Evolutionary conservation across 495 filamentous ascomycete species (phyloP).

Genomic region (Clohesyomyces aquaticus): DNA sequence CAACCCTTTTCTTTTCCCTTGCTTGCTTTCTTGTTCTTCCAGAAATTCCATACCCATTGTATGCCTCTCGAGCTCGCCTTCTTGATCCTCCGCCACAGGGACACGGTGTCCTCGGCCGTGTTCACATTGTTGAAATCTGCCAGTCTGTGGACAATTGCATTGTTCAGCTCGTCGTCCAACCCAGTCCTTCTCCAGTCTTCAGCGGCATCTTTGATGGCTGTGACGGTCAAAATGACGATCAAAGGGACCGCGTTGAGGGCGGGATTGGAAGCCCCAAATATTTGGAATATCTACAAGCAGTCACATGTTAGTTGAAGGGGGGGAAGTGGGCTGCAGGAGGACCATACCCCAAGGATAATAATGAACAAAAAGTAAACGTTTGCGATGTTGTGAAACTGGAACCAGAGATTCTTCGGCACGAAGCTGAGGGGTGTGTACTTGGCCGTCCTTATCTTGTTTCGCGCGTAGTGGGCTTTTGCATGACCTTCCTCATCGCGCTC

Average conservation of each 20-base stretch:
- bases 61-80: constrained; percentile 78
- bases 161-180: constrained; percentile 93
- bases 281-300: constrained; percentile 80
- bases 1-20: constrained; percentile 48
- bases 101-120: constrained; percentile 81
- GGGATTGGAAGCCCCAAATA: constrained; percentile 91
- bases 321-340: constrained; percentile 13
- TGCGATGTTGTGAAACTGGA: constrained; percentile 98
- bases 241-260: constrained; percentile 88
- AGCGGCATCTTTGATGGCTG: constrained; percentile 93
- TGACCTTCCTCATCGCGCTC: constrained; percentile 82
- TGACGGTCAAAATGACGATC: constrained; percentile 92
- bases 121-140: constrained; percentile 93
- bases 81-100: constrained; percentile 85
- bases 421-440: constrained; percentile 97
- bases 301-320: constrained; percentile 14
- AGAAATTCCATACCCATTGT: constrained; percentile 59
- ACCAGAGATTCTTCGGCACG: constrained; percentile 94
- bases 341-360: constrained; percentile 87
- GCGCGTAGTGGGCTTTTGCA: constrained; percentile 67
- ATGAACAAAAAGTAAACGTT: constrained; percentile 98
- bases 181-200: constrained; percentile 95
- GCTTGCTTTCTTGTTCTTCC: constrained; percentile 52
- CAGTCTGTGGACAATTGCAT: constrained; percentile 89
- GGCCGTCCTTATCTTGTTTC: constrained; percentile 97